phyloP scores from a whole-genome alignment of 2,329 filamentous ascomycete species.

The Fusarium sp. region DNA sequence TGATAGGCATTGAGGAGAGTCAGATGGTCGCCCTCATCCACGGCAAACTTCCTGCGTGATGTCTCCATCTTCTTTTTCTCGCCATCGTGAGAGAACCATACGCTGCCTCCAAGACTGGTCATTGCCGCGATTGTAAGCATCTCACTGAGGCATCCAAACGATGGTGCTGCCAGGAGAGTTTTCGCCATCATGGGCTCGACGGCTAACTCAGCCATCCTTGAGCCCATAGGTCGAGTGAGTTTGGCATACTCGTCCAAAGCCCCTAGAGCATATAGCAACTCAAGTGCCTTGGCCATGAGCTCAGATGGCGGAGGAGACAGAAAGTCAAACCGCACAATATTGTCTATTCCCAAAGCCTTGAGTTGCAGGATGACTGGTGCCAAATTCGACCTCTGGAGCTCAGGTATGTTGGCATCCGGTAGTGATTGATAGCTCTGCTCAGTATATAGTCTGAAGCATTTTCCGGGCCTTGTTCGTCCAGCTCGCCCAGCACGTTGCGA shows the following conservation, averaged over 20 bases:
- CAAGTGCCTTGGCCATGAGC: slow-evolving; percentile 85
- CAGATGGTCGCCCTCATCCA: slow-evolving; percentile 92
- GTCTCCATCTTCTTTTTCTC: slow-evolving; percentile 81
- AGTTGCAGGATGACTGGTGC: slow-evolving; percentile 90
- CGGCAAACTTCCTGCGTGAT: slow-evolving; percentile 84
- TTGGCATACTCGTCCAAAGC: slow-evolving; percentile 91
- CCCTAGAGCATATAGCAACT: slow-evolving; percentile 87
- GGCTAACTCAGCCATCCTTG: slow-evolving; percentile 91
- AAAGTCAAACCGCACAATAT: slow-evolving; percentile 91
- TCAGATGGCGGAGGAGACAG: slow-evolving; percentile 87
- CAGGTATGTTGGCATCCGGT: slow-evolving; percentile 80
- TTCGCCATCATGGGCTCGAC: slow-evolving; percentile 97
- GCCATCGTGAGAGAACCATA: slow-evolving; percentile 85
- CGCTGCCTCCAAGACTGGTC: slow-evolving; percentile 84
- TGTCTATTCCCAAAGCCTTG: slow-evolving; percentile 95
- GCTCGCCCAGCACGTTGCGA: slow-evolving; percentile 91
- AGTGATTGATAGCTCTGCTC: slow-evolving; percentile 76
- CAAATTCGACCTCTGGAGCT: slow-evolving; percentile 92
- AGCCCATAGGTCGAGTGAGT: slow-evolving; percentile 87
- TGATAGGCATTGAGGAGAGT: slow-evolving; percentile 95
- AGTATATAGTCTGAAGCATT: slow-evolving; percentile 94
- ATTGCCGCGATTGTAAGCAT: slow-evolving; percentile 94
- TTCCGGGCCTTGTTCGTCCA: slow-evolving; percentile 88
- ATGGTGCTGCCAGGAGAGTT: slow-evolving; percentile 79
- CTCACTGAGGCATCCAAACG: slow-evolving; percentile 84